Conservation (phyloP, 2,329 filamentous ascomycete genomes). For the Achaetomium macrosporum region DNA sequence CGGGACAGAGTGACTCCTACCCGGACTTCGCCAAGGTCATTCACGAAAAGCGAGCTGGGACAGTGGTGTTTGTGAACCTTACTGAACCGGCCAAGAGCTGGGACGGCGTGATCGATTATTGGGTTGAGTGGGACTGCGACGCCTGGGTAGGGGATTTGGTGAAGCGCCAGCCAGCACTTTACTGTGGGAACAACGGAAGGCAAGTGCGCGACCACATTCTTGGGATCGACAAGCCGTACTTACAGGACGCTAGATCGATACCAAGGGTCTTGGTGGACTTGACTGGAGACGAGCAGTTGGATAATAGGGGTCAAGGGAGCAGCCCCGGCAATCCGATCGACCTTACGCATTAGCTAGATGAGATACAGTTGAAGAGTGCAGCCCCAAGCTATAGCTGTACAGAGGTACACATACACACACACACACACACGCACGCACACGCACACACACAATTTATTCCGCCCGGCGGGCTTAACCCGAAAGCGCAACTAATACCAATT, state of each 20-base stretch:
- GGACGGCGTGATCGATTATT: slow-evolving; percentile 13
- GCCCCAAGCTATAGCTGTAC: too few species aligned
- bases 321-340: not conserved
- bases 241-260: slow-evolving; percentile 5
- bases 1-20: too few species aligned
- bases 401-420: too few species aligned
- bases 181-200: not conserved
- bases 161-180: slow-evolving; percentile 9
- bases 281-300: slow-evolving; percentile 4
- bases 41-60: slow-evolving; percentile 7
- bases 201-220: not conserved
- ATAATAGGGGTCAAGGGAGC: not conserved
- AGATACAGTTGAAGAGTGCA: too few species aligned
- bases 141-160: slow-evolving; percentile 13
- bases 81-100: slow-evolving; percentile 9
- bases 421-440: too few species aligned
- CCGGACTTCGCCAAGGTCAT: slow-evolving; percentile 12
- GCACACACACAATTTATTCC: too few species aligned
- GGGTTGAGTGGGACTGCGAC: slow-evolving; percentile 13
- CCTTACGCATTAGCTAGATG: slow-evolving; percentile 1
- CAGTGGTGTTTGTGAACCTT: slow-evolving; percentile 15
- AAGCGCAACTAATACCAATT: too few species aligned
- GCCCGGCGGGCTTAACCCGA: too few species aligned
- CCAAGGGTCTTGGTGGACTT: slow-evolving; percentile 9
- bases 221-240: not conserved